Evolutionary conservation across 1,284 basidiomycete genomes (phyloP), one percentile per base, ranked within the genome.

Genomic region (Trametes pubescens): DNA sequence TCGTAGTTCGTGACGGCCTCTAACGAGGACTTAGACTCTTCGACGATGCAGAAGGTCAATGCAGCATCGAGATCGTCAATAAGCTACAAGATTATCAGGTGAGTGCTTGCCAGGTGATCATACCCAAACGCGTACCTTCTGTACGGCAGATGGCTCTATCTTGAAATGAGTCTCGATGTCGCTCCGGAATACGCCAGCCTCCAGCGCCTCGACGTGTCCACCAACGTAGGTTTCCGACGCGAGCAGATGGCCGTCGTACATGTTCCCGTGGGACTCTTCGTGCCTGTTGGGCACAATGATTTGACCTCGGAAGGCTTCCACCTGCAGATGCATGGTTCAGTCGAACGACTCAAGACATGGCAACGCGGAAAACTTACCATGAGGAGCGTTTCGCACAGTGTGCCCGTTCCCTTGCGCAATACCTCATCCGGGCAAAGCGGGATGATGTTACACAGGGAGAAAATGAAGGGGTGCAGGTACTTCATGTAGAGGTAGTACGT

Each of bases 401-500:
- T 99, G 22, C 98, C 98, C 69, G 89, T 94, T 37, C 98, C 98
- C 78, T 99, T 99, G 51, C 98, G 85, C 71, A 99, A 78, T 4
- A 99, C 98, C 71, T 99, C 98, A 72, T 99, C 98, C 2, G 98
- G 96, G 73, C 92, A 93, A 62, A 99, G 86, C 18, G 98, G 98
- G 72, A 99, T 99, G 77, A 99, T 99, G 83, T 98, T 99, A 81
- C 98, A 99, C 38, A 99, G 82, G 29, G 97, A 99, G 82, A 99
- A 99, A 73, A 99, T 96, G 86, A 99, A 99, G 0, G 98, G 98
- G 74, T 99, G 96, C 13, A 99, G 96, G 75, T 99, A 99, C 94
- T 99, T 99, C 98, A 99, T 99, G 82, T 99, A 99, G 51, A 99
- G 86, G 77, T 99, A 99, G 77, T 99, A 99, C 1, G 98, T 99